phyloP scores from a whole-genome alignment of 2,329 filamentous ascomycete genomes.

The Blastomyces gilchristii region DNA sequence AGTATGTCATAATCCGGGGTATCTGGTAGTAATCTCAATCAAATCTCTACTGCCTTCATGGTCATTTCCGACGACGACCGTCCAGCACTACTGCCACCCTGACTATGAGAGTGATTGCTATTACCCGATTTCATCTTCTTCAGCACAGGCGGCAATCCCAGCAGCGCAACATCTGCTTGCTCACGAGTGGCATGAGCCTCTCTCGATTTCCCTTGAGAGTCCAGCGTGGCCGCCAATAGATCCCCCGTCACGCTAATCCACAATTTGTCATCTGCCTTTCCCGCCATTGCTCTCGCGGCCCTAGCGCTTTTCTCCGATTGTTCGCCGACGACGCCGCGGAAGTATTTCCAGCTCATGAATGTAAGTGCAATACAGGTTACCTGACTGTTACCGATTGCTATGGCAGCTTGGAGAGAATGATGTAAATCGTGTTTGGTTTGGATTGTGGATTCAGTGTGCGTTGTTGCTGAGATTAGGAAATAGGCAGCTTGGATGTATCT shows the following conservation, averaged over 20 bases:
- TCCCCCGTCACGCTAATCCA: slow-evolving; percentile 75
- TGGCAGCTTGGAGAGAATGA: slow-evolving; percentile 58
- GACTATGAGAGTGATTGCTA: neutral
- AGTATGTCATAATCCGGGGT: neutral
- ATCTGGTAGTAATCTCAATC: neutral
- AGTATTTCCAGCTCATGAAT: slow-evolving; percentile 75
- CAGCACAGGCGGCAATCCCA: slow-evolving; percentile 29
- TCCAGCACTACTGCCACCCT: slow-evolving; percentile 1
- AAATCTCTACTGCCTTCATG: slow-evolving; percentile 12
- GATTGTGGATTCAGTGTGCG: slow-evolving; percentile 58
- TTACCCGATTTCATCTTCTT: slow-evolving; percentile 18
- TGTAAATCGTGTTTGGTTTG: slow-evolving; percentile 71
- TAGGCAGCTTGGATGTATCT: slow-evolving; percentile 68
- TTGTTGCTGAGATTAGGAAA: slow-evolving; percentile 61
- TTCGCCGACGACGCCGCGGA: slow-evolving; percentile 69
- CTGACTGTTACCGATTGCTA: slow-evolving; percentile 61
- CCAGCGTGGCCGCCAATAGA: slow-evolving; percentile 64
- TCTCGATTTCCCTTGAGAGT: slow-evolving; percentile 55
- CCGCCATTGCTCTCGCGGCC: slow-evolving; percentile 58
- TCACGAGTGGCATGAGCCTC: slow-evolving; percentile 40
- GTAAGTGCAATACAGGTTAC: slow-evolving; percentile 74
- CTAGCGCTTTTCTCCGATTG: slow-evolving; percentile 67
- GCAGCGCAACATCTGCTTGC: slow-evolving; percentile 36
- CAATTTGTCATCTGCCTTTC: slow-evolving; percentile 58
- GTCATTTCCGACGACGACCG: slow-evolving; percentile 5